phyloP scores from a whole-genome alignment of 2,329 filamentous ascomycete species.

The Huntiella decipiens region DNA sequence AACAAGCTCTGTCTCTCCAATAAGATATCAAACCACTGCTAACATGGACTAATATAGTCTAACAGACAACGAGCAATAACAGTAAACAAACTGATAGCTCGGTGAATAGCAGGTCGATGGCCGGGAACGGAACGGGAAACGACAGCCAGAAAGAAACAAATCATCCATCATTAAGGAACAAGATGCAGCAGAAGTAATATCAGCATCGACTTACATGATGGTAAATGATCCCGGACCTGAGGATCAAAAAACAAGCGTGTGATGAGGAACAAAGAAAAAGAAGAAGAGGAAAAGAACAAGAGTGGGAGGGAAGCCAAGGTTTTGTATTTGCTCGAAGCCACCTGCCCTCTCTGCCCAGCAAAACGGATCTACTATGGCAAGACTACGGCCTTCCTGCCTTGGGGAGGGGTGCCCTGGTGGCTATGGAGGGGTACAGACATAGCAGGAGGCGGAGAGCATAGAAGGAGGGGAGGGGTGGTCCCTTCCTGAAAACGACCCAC shows the following conservation, averaged over 20 bases:
- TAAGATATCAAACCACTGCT: too few species aligned
- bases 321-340: conserved; percentile 8
- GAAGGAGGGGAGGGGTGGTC: too few species aligned
- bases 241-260: conserved; percentile 11
- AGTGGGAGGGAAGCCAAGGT: conserved; percentile 9
- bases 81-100: neutral
- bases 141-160: neutral
- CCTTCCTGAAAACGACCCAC: too few species aligned
- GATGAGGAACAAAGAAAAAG: conserved; percentile 12
- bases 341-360: too few species aligned
- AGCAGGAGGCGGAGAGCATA: too few species aligned
- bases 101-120: neutral
- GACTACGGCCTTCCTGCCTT: too few species aligned
- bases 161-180: neutral
- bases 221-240: conserved; percentile 11
- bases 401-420: too few species aligned
- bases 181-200: neutral
- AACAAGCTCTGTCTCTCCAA: too few species aligned
- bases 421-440: too few species aligned
- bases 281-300: conserved; percentile 11
- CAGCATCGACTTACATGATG: conserved; percentile 8
- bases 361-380: too few species aligned
- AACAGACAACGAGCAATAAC: neutral
- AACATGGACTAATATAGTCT: too few species aligned
- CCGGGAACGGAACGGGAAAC: conserved; percentile 8